Conservation (phyloP, 179 eudicot genomes). For the Drosera spatulata region DNA sequence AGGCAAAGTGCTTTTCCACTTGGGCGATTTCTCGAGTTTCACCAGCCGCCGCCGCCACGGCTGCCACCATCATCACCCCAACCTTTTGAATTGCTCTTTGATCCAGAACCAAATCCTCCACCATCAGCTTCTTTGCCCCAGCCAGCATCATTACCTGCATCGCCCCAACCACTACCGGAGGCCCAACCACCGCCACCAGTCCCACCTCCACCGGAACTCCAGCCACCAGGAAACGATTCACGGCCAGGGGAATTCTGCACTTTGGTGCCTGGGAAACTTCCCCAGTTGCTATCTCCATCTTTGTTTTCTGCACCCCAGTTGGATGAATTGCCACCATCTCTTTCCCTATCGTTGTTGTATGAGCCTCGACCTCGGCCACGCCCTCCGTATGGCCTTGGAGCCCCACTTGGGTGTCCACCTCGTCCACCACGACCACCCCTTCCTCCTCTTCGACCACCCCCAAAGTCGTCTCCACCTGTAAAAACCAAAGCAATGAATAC, state of each 20-base stretch:
- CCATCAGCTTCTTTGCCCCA: constrained; percentile 12
- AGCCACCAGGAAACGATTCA: constrained; percentile 71
- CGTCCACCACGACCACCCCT: constrained; percentile 27
- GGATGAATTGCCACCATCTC: constrained; percentile 4
- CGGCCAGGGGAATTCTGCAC: constrained; percentile 64
- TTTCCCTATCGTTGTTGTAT: constrained; percentile 6
- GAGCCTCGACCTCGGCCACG: constrained; percentile 62
- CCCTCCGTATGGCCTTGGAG: constrained; percentile 63
- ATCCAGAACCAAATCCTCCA: constrained; percentile 14
- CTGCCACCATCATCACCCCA: constrained; percentile 11
- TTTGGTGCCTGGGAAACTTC: constrained; percentile 56
- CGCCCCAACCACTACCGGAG: constrained; percentile 8
- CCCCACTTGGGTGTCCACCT: constrained; percentile 64
- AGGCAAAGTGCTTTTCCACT: too few species aligned
- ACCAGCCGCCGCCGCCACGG: constrained; percentile 18
- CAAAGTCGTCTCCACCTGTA: constrained; percentile 55
- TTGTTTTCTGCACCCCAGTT: constrained; percentile 33
- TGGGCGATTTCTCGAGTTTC: not conserved
- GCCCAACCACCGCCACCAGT: constrained; percentile 12
- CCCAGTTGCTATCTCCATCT: constrained; percentile 33
- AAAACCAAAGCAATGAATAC: constrained; percentile 6
- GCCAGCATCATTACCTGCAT: constrained; percentile 1
- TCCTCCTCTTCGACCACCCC: constrained; percentile 38
- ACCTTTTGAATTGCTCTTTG: constrained; percentile 16
- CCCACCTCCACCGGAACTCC: constrained; percentile 37